phyloP scores from a whole-genome alignment of 2,329 filamentous ascomycete species.

The Elsinoe batatas region DNA sequence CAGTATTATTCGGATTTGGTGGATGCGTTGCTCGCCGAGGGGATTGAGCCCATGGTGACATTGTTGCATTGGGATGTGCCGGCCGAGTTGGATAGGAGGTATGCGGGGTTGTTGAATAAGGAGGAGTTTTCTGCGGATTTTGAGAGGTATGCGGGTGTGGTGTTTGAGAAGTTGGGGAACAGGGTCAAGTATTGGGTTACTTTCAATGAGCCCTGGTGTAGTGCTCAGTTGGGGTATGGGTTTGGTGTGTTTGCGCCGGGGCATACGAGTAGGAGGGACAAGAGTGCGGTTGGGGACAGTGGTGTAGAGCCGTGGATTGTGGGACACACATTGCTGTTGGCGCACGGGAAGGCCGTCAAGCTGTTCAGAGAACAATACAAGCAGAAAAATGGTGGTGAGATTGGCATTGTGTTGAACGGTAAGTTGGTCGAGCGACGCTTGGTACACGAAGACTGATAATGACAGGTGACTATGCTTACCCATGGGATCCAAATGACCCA shows the following conservation, averaged over 20 bases:
- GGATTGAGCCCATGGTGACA: constrained; percentile 72
- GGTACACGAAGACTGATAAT: background rate
- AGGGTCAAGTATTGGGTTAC: constrained; percentile 84
- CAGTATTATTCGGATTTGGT: constrained; percentile 71
- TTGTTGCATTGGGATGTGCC: constrained; percentile 52
- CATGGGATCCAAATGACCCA: constrained; percentile 70
- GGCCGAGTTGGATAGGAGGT: constrained; percentile 65
- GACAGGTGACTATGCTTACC: constrained; percentile 60
- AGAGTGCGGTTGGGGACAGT: constrained; percentile 62
- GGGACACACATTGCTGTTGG: constrained; percentile 69
- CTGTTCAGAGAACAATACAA: constrained; percentile 78
- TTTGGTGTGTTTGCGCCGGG: constrained; percentile 72
- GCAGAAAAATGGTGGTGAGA: constrained; percentile 58
- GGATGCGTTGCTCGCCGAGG: constrained; percentile 64
- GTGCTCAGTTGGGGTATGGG: constrained; percentile 68
- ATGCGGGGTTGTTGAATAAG: constrained; percentile 71
- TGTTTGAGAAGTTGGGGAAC: constrained; percentile 62
- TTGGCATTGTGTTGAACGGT: constrained; percentile 82
- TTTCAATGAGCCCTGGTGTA: constrained; percentile 76
- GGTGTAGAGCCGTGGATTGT: constrained; percentile 72
- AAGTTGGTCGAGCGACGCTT: constrained; percentile 20
- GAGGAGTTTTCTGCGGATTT: constrained; percentile 76
- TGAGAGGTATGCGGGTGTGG: constrained; percentile 63
- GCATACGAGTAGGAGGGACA: constrained; percentile 64
- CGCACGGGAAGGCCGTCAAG: constrained; percentile 72